Conservation (phyloP, 2,329 filamentous ascomycete species). For the Botryotinia narcissicola region DNA sequence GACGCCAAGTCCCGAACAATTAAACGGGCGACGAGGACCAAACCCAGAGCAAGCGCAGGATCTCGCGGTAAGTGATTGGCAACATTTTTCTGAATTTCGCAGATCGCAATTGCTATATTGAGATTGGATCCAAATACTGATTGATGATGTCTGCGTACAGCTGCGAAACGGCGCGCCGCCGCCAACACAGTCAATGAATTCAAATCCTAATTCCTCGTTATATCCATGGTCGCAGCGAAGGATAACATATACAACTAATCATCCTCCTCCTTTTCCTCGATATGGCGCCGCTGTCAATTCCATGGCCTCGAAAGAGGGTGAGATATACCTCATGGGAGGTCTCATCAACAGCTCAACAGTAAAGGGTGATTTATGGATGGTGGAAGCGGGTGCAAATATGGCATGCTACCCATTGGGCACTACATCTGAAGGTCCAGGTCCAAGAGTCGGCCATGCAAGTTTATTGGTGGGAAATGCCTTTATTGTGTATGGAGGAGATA, state of each 20-base stretch:
- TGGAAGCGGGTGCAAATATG: conserved; percentile 84
- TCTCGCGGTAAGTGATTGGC: conserved; percentile 40
- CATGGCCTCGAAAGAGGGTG: conserved; percentile 89
- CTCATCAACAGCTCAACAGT: conserved; percentile 93
- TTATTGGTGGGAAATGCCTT: conserved; percentile 96
- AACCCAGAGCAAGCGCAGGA: conserved; percentile 37
- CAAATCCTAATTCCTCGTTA: conserved; percentile 70
- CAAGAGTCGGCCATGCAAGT: conserved; percentile 90
- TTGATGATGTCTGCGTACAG: conserved; percentile 39
- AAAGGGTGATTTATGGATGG: conserved; percentile 96
- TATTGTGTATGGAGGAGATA: conserved; percentile 98
- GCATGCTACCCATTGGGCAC: conserved; percentile 90
- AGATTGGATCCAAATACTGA: conserved; percentile 14
- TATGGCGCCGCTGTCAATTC: conserved; percentile 97
- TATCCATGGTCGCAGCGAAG: conserved; percentile 96
- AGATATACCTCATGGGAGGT: conserved; percentile 97
- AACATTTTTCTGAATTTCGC: background rate
- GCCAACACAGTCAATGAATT: conserved; percentile 37
- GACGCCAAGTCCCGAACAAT: conserved; percentile 43
- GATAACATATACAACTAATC: conserved; percentile 77
- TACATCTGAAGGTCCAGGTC: conserved; percentile 89
- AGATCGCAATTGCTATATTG: conserved; percentile 3
- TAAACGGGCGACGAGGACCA: conserved; percentile 57
- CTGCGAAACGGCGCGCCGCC: conserved; percentile 51
- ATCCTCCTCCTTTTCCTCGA: conserved; percentile 86